These are phyloP conservation scores for Stygiomarasmius scandens DNA, from an alignment of 1,284 basidiomycete genomes.

Conservation along the genomic window DNA sequence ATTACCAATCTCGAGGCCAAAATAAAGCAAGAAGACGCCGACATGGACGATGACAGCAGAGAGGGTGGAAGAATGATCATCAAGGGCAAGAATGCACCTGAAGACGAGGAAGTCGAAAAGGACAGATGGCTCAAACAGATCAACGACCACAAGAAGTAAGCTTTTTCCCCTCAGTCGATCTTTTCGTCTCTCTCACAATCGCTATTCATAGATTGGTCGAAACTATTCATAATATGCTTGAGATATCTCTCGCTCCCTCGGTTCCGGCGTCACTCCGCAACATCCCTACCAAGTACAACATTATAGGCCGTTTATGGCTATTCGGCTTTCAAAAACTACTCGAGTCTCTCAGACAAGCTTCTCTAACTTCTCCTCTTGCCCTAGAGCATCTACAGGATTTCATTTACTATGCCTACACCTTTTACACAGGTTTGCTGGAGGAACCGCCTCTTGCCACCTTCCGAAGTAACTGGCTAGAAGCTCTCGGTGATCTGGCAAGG, in stretches of 20 bases:
- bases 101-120: slow-evolving; percentile 58
- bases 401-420: slow-evolving; percentile 93
- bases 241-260: slow-evolving; percentile 83
- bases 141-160: slow-evolving; percentile 71
- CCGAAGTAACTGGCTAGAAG: slow-evolving; percentile 90
- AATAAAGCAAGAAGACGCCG: slow-evolving; percentile 65
- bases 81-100: slow-evolving; percentile 47
- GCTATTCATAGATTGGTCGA: slow-evolving; percentile 69
- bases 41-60: slow-evolving; percentile 48
- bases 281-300: slow-evolving; percentile 93
- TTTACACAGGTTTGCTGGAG: slow-evolving; percentile 90
- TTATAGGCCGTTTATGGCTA: slow-evolving; percentile 92
- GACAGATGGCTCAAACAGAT: slow-evolving; percentile 70
- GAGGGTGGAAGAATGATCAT: slow-evolving; percentile 51
- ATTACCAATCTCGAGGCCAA: slow-evolving; percentile 75
- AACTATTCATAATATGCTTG: slow-evolving; percentile 85
- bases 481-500: slow-evolving; percentile 92
- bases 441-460: slow-evolving; percentile 75
- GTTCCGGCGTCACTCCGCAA: slow-evolving; percentile 87
- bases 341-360: slow-evolving; percentile 86
- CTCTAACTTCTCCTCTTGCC: slow-evolving; percentile 60
- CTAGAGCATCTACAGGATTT: slow-evolving; percentile 86
- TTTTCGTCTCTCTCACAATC: slow-evolving; percentile 11
- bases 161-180: slow-evolving; percentile 13
- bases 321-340: slow-evolving; percentile 89